These are phyloP conservation scores for Boechera stricta DNA, from an alignment of 345 rosid species.

Conservation along the genomic window DNA sequence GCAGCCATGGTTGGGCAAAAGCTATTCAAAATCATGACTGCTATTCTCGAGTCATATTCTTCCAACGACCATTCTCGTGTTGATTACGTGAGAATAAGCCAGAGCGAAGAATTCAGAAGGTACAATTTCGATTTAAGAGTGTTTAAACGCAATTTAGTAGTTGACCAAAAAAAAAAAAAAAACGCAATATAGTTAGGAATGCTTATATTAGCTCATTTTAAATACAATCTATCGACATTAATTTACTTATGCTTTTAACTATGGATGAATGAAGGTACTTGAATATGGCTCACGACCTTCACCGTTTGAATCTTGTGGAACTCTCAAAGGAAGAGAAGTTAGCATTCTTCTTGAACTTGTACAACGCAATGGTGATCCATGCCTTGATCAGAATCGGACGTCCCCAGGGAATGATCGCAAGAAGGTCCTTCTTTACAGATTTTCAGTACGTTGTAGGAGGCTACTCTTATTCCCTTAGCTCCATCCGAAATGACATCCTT, in stretches of 20 bases:
- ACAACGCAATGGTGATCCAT: conserved; percentile 95
- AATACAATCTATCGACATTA: neutral
- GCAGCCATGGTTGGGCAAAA: conserved; percentile 56
- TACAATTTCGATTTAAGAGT: conserved; percentile 26
- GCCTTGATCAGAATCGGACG: conserved; percentile 72
- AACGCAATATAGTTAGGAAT: too few species aligned
- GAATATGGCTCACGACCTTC: conserved; percentile 70
- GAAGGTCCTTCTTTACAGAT: conserved; percentile 67
- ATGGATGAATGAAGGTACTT: conserved; percentile 57
- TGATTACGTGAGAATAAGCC: conserved; percentile 67
- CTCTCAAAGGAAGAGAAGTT: conserved; percentile 65
- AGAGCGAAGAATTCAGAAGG: conserved; percentile 88
- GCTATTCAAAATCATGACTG: conserved; percentile 75
- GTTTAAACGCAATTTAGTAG: neutral
- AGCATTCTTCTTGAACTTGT: conserved; percentile 82
- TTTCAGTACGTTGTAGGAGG: conserved; percentile 89
- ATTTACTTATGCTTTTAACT: neutral
- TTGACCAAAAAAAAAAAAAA: too few species aligned
- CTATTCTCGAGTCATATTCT: conserved; percentile 75
- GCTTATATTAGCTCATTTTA: too few species aligned
- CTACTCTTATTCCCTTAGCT: conserved; percentile 61
- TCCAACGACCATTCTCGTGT: conserved; percentile 68
- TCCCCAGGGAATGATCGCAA: conserved; percentile 69
- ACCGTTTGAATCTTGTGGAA: conserved; percentile 64
- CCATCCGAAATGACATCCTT: conserved; percentile 75